Evolutionary conservation across 768 basidiomycete genomes (phyloP), one percentile per base, ranked within the genome.

Genomic region (Mycena sanguinolenta): DNA sequence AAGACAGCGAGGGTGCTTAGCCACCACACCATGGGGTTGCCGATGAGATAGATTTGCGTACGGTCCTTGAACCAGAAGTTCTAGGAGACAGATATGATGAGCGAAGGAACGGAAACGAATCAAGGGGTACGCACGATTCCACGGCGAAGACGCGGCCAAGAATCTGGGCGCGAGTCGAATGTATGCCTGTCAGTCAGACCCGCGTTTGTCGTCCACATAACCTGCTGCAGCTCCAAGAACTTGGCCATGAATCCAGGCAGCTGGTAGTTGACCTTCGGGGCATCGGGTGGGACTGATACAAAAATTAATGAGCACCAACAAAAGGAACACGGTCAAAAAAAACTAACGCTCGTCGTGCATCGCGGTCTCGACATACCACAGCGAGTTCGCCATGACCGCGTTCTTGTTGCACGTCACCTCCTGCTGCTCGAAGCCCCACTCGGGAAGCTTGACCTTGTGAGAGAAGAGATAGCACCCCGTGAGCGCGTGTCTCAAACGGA

Each of bases 351-450:
- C 84, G 0, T 89, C 85, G 77, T 99, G 96, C 30, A 76, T 84
- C 57, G 93, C 88, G 2, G 96, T 98, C 84, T 99, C 98, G 49
- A 98, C 84, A 75, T 89, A 95, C 98, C 98, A 99, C 69, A 99
- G 78, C 34, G 96, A 96, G 80, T 99, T 99, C 2, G 86, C 88
- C 79, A 84, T 87, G 28, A 92, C 92, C 16, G 98, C 97, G 75
- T 99, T 97, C 87, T 96, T 99, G 82, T 99, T 99, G 81, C 98
- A 99, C 0, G 98, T 99, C 60, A 99, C 98, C 77, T 99, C 98
- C 79, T 99, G 98, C 80, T 99, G 98, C 77, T 98, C 98, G 74
- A 87, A 99, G 0, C 90, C 98, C 98, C 98, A 99, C 6, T 98
- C 94, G 0, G 98, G 98, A 1, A 99, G 83, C 82, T 99, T 99